Base-by-base conservation (phyloP, 345 rosid species). In the Carallia pectinifolia region DNA sequence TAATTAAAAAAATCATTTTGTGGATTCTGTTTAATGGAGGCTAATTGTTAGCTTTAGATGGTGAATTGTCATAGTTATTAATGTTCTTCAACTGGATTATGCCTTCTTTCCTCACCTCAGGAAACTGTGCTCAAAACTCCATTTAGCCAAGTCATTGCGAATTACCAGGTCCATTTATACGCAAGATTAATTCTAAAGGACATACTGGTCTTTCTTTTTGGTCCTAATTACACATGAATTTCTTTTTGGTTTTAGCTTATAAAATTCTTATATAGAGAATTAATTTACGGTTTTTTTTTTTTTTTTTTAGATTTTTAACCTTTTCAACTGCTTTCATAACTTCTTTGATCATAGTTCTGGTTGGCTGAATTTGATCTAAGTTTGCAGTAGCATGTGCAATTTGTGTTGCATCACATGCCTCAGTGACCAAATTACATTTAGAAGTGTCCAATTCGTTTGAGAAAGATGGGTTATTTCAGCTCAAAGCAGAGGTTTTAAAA, bases 191-290 rank as follows among this genome's bases (percentile, higher is more conserved):
- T 12, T 2, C 48, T 40, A 9, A 40, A 40, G 48, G 48, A 40
- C 48, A 40, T 13, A 3, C 5, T 13, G 5, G 34, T 4, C 34
- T 67, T 29, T 17, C 27, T 59, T 58, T 61, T 19, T 34, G 38
- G 16, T 9, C 19, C 34, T 16, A 39, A 30, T 23, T 10, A 53
- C 58, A 36, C 58, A 47, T 53, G 19, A n/a, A 39, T 0, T 27
- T 8, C 18, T 58, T 61, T 68, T 31, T 15, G 5, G 71, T 10
- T 29, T 1, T 40, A 9, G 55, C 40, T 16, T 40, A 37, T 19
- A 36, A 50, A 50, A 58, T 64, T 56, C 30, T 39, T 58, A 29
- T 4, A 1, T 68, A 44, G 67, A 62, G 68, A 16, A 31, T 50
- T 65, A 10, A 44, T 44, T 12, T 44, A 44, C 50, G 12, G 50